These are phyloP conservation scores for Hysterangium stoloniferum DNA, from an alignment of 768 basidiomycete genomes.

Conservation along the genomic window DNA sequence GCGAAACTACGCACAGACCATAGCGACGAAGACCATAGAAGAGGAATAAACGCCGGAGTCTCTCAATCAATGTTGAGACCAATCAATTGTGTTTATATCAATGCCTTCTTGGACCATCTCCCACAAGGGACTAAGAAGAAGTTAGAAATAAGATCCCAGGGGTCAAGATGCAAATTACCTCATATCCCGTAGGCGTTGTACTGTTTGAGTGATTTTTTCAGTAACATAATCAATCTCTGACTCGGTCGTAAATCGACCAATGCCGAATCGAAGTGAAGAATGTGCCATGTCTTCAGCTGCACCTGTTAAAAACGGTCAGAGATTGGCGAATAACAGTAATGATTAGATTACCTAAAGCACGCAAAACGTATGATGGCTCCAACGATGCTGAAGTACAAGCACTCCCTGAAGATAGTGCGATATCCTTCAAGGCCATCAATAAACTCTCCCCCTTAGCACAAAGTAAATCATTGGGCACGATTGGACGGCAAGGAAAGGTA, in stretches of 20 bases:
- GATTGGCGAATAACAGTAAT: not conserved
- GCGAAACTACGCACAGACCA: not conserved
- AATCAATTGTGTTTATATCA: constrained; percentile 90
- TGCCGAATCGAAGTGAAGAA: constrained; percentile 93
- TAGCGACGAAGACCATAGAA: not conserved
- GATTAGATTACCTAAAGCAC: constrained; percentile 66
- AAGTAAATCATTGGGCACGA: not conserved
- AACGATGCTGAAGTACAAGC: constrained; percentile 98
- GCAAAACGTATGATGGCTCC: constrained; percentile 96
- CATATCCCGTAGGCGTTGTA: constrained; percentile 87
- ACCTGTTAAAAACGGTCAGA: constrained; percentile 33
- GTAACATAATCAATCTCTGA: constrained; percentile 94
- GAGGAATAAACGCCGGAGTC: constrained; percentile 14
- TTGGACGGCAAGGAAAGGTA: not conserved
- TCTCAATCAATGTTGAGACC: constrained; percentile 56
- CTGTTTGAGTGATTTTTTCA: constrained; percentile 78
- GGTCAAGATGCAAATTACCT: constrained; percentile 37
- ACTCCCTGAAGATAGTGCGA: constrained; percentile 95
- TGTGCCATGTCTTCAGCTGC: constrained; percentile 99
- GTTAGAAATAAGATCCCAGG: constrained; percentile 5
- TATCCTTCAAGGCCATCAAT: constrained; percentile 97
- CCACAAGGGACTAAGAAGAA: constrained; percentile 72
- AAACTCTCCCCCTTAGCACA: constrained; percentile 73
- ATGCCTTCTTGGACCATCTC: constrained; percentile 99
- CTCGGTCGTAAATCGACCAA: constrained; percentile 97